These are phyloP conservation scores for Tylopilus vinaceipallidus DNA, from an alignment of 768 basidiomycete species.

Conservation along the genomic window DNA sequence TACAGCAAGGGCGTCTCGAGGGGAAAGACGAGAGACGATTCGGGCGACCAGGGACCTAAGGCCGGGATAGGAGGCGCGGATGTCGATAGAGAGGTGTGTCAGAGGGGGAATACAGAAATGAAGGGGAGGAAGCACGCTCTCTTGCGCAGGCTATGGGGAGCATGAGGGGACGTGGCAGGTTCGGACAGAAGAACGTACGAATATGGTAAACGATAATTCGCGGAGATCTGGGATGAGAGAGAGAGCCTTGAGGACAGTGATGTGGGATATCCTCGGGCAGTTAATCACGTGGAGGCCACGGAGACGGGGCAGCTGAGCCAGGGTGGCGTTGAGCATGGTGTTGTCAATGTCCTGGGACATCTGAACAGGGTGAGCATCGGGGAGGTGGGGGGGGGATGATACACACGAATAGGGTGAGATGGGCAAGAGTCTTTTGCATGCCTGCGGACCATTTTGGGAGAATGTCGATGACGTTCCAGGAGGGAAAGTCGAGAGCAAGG, in stretches of 20 bases:
- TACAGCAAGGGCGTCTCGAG: constrained; percentile 30
- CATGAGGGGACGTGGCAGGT: constrained; percentile 1
- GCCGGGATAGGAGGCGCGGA: constrained; percentile 33
- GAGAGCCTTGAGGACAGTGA: constrained; percentile 41
- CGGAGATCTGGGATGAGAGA: constrained; percentile 53
- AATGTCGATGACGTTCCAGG: constrained; percentile 58
- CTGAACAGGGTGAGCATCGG: constrained; percentile 33
- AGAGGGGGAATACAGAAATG: constrained; percentile 38
- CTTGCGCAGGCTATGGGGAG: constrained; percentile 14
- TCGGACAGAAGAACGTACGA: constrained; percentile 39
- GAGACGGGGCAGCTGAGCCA: constrained; percentile 52
- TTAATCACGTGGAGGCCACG: constrained; percentile 58
- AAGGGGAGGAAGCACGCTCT: constrained; percentile 4
- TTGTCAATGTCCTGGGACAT: constrained; percentile 55
- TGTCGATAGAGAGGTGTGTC: constrained; percentile 52
- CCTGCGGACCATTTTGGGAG: constrained; percentile 55
- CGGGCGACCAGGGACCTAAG: constrained; percentile 16
- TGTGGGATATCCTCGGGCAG: constrained; percentile 58
- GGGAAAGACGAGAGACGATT: constrained; percentile 25
- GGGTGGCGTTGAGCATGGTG: constrained; percentile 43
- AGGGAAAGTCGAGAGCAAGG: constrained; percentile 57
- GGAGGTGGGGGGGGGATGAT: background rate
- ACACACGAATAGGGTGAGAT: constrained; percentile 61
- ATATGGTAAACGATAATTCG: constrained; percentile 58
- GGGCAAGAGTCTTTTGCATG: constrained; percentile 45